phyloP scores from a whole-genome alignment of 2,329 filamentous ascomycete genomes.

The Colletotrichum abscissum region DNA sequence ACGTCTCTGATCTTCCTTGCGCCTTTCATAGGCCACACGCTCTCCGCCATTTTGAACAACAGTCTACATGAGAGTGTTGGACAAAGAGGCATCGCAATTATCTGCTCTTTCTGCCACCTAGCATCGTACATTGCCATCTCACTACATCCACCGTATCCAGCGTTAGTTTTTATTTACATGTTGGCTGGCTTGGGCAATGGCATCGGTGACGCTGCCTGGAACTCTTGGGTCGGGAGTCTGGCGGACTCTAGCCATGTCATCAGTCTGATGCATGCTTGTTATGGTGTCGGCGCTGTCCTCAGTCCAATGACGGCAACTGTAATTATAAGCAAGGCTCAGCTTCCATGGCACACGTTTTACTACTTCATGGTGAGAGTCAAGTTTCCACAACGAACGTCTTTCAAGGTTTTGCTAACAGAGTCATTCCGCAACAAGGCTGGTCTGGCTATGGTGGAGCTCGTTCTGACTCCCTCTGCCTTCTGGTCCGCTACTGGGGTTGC shows the following conservation, averaged over 20 bases:
- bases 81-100: conserved; percentile 76
- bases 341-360: conserved; percentile 80
- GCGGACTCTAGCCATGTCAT: conserved; percentile 77
- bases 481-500: conserved; percentile 69
- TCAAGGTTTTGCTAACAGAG: neutral
- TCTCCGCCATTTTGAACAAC: conserved; percentile 73
- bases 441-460: conserved; percentile 65
- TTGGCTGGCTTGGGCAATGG: conserved; percentile 79
- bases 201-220: conserved; percentile 69
- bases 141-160: conserved; percentile 76
- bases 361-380: conserved; percentile 71
- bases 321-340: conserved; percentile 70
- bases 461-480: conserved; percentile 65
- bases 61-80: conserved; percentile 72
- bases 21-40: conserved; percentile 72
- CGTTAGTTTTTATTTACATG: conserved; percentile 73
- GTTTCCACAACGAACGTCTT: neutral
- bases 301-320: conserved; percentile 77
- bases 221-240: conserved; percentile 73
- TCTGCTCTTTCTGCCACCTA: conserved; percentile 72
- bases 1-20: conserved; percentile 76
- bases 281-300: conserved; percentile 77
- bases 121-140: conserved; percentile 73
- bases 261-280: conserved; percentile 77
- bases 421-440: conserved; percentile 49